Conservation (phyloP, 2,329 filamentous ascomycete species). For the Plenodomus lindquistii region DNA sequence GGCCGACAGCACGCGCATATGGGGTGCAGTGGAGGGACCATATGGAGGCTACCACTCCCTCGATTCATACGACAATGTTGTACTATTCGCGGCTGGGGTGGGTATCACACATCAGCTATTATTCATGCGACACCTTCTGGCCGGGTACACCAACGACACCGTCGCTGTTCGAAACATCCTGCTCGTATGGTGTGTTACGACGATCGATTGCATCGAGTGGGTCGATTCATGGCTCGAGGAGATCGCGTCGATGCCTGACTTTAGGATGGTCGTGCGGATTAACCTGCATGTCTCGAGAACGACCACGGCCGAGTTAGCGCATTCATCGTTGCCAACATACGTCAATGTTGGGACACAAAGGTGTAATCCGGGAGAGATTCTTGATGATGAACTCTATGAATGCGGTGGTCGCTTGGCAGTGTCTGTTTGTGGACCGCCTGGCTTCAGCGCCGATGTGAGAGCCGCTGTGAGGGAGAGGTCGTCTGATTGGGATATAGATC, state of each 20-base stretch:
- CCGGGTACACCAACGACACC: constrained; percentile 62
- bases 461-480: constrained; percentile 65
- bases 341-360: constrained; percentile 85
- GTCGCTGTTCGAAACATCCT: constrained; percentile 77
- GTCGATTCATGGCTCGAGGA: constrained; percentile 83
- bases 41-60: constrained; percentile 75
- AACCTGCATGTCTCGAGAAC: constrained; percentile 85
- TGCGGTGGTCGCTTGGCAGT: constrained; percentile 87
- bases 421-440: constrained; percentile 73
- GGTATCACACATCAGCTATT: constrained; percentile 93
- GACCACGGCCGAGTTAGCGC: constrained; percentile 71
- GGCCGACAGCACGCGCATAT: constrained; percentile 59
- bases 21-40: constrained; percentile 81
- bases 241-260: constrained; percentile 74
- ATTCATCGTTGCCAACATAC: constrained; percentile 52
- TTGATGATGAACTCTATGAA: constrained; percentile 75
- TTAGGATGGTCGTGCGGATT: constrained; percentile 79
- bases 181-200: constrained; percentile 86
- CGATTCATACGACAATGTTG: constrained; percentile 83
- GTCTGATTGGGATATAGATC: constrained; percentile 67
- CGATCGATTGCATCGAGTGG: constrained; percentile 84
- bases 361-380: constrained; percentile 73
- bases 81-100: constrained; percentile 86
- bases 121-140: constrained; percentile 69
- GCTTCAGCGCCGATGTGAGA: constrained; percentile 72